Percentiles rank a stretch among this genome's conserved stretches.
Conservation (phyloP, 352 stramenopile genomes). For the Phytophthora syringae region DNA sequence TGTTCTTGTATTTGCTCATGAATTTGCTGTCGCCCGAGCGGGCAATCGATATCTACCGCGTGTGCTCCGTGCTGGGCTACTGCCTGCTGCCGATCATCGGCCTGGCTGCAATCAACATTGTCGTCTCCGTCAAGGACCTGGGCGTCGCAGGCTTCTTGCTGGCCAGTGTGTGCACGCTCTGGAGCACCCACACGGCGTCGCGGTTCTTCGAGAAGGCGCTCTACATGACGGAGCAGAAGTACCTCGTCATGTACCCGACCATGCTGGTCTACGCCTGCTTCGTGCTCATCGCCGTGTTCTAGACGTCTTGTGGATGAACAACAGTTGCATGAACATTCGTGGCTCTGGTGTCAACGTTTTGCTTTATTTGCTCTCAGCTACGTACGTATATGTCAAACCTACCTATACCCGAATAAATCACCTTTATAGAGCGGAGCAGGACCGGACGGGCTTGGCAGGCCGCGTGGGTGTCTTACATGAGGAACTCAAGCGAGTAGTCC, state of each 20-base stretch:
- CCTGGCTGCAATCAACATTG: slow-evolving; percentile 93
- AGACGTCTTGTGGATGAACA: slow-evolving; percentile 25
- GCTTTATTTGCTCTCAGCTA: slow-evolving; percentile 36
- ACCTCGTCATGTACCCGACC: slow-evolving; percentile 97
- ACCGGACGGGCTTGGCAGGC: slow-evolving; percentile 23
- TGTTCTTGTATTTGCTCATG: slow-evolving; percentile 96
- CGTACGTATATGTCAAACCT: slow-evolving; percentile 33
- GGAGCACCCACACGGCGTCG: slow-evolving; percentile 95
- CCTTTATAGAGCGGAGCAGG: slow-evolving; percentile 21
- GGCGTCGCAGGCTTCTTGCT: slow-evolving; percentile 86
- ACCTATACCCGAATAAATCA: slow-evolving; percentile 41
- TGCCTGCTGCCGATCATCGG: slow-evolving; percentile 96
- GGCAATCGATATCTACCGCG: slow-evolving; percentile 93
- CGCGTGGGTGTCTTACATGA: slow-evolving; percentile 36
- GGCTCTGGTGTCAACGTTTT: slow-evolving; percentile 19
- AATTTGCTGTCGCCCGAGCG: slow-evolving; percentile 93
- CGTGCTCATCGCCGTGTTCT: slow-evolving; percentile 99
- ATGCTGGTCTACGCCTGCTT: slow-evolving; percentile 98
- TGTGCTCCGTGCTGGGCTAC: slow-evolving; percentile 97
- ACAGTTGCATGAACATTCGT: slow-evolving; percentile 1
- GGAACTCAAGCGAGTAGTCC: slow-evolving; percentile 49
- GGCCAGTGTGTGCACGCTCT: slow-evolving; percentile 89
- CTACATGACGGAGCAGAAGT: slow-evolving; percentile 96
- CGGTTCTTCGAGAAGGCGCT: slow-evolving; percentile 97
- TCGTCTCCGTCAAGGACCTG: slow-evolving; percentile 88